These are phyloP conservation scores for Hypoxylon lienhwacheense DNA, from an alignment of 495 filamentous ascomycete species.

Conservation along the genomic window DNA sequence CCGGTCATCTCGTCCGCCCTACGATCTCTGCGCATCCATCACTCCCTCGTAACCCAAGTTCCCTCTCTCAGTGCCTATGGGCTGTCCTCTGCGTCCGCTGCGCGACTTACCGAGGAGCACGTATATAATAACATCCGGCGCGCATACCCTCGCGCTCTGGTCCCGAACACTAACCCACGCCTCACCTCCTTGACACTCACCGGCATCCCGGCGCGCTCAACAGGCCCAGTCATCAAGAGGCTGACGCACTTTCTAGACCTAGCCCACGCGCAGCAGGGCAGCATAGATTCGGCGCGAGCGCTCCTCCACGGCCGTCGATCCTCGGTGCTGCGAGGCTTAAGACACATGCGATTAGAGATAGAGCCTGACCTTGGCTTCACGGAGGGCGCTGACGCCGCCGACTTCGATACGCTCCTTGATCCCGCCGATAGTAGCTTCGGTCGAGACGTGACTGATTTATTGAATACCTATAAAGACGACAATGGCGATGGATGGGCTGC, in stretches of 20 bases:
- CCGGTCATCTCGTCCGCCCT: constrained; percentile 49
- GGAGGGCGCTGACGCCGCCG: constrained; percentile 26
- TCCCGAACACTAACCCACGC: constrained; percentile 52
- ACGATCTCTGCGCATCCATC: constrained; percentile 49
- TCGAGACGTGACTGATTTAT: not conserved
- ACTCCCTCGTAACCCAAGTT: constrained; percentile 52
- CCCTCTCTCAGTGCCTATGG: constrained; percentile 36
- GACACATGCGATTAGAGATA: constrained; percentile 50
- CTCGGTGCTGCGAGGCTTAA: constrained; percentile 41
- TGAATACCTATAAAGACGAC: constrained; percentile 36
- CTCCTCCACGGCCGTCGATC: constrained; percentile 22
- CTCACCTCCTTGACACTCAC: constrained; percentile 46
- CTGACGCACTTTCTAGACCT: constrained; percentile 43
- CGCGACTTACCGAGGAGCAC: constrained; percentile 44
- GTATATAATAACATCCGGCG: constrained; percentile 41
- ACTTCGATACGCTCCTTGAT: constrained; percentile 37
- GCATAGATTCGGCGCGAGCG: constrained; percentile 28
- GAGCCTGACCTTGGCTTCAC: constrained; percentile 39
- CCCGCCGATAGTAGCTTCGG: constrained; percentile 36
- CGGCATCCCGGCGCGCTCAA: constrained; percentile 45
- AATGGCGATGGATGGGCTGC: too few relatives aligned
- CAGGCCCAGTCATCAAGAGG: constrained; percentile 43
- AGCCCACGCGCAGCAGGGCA: constrained; percentile 45
- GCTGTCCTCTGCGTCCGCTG: constrained; percentile 25
- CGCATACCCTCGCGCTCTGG: constrained; percentile 46